Evolutionary conservation across 768 basidiomycete genomes (phyloP), one percentile per base, ranked within the genome.

Genomic region (Lactarius indigo): DNA sequence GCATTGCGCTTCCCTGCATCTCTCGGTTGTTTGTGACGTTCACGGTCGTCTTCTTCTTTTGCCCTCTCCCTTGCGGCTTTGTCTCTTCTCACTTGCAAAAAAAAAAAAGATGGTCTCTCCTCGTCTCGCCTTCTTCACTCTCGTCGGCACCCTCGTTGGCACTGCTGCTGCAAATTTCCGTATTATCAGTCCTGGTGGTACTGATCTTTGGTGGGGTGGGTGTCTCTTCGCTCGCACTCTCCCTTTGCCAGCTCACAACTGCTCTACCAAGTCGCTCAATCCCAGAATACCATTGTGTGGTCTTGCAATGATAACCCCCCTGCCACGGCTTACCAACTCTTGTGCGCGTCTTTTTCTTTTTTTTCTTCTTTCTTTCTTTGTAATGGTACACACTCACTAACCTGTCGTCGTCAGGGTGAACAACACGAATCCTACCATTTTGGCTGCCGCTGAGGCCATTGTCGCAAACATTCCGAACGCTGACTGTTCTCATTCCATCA

Each of bases 131-230:
- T 68, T 78, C 68, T 72, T 77, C 64, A 67, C 78, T 68, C 69
- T 79, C 35, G 70, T 79, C 65, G 77, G 79, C 62, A 77, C 83
- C 68, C 71, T 83, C 64, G 71, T 74, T 61, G 73, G 75, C 68
- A 71, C 78, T 50, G 79, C 76, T 50, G 73, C 76, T 68, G 82
- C 82, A 9, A 75, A 80, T 68, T 76, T 86, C 64, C 37, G 70
- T 47, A 76, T 89, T 77, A 75, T 79, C 55, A 71, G 74, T 50
- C 87, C 87, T 2, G 77, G 79, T 37, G 72, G 76, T 15, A 50
- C 79, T 2, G 60, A 76, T 69, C 72, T 76, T 9, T 89, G 87
- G 87, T 89, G 87, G 87, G 83, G 87, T 89, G 66, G 59, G 85
- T 81, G 17, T 33, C 39, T 28, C 61, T 59, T 8, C 59, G 9